Evolutionary conservation across 805 yeast genomes (phyloP), one percentile per base, ranked within the genome.

Genomic region (Candida methanosorbosa): DNA sequence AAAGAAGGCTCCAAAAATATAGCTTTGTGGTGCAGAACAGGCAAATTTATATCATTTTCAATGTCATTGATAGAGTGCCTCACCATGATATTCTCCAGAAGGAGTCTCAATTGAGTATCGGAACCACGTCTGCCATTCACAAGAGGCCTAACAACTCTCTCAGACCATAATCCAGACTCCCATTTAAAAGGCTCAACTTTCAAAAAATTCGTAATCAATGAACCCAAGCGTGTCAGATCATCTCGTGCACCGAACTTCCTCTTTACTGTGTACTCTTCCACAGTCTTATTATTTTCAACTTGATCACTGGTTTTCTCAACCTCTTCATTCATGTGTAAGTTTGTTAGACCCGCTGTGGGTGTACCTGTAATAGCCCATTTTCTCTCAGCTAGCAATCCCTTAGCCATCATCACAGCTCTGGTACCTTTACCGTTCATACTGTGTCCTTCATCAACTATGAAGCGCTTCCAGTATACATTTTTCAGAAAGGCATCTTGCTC

Each of bases 291-390:
- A 17, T 18, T 32, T 22, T 23, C n/a, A n/a, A n/a, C n/a, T 13
- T 1, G 13, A 7, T 7, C 11, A 31, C 19, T 17, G 4, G 22
- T 32, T 4, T 32, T 21, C 21, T 53, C 58, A 9, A 43, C 38
- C 13, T 53, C 59, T 34, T 57, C 54, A 35, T 56, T 59, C 40
- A 78, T 68, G 41, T 74, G 71, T 7, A 76, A 48, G 29, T 66
- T 67, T 0, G 86, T 77, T 34, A 80, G 56, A 0, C 88, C 88
- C 0, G 81, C 68, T 0, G 86, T 79, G 4, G 87, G 87, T 0
- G 88, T 80, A 21, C 88, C 87, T 0, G 82, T 75, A 1, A 80
- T 83, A 0, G 78, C 76, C 88, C 88, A 80, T 39, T 72, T 65
- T 33, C 85, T 62, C 46, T 80, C 88, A 8, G 72, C 70, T 32